Base-by-base conservation (phyloP, 768 basidiomycete genomes). In the Erythrobasidium yunnanense region DNA sequence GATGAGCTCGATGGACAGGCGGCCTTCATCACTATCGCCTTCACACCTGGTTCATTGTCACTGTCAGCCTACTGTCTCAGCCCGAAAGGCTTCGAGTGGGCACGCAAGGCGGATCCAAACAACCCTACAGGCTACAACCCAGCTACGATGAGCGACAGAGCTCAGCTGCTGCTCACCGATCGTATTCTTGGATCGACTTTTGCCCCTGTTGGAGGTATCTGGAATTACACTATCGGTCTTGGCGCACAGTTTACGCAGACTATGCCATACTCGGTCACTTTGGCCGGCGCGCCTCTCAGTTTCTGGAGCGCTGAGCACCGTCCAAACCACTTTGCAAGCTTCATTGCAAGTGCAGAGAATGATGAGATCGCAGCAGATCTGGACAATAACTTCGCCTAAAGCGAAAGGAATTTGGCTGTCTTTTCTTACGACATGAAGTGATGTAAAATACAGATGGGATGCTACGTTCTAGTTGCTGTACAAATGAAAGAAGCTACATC, bases 1-100 rank as follows among this genome's bases (percentile, higher is more conserved):
- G 84, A 89, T 29, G 89, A 95, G 78, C 67, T 73, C 30, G 92
- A 88, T 85, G 87, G 88, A 67, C 87, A 87, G 30, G 88, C 90
- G 1, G 90, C 96, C 71, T 93, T 93, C 74, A 78, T 99, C 70
- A 87, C 92, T 1, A 85, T 87, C 27, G 91, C 95, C 23, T 99
- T 99, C 79, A 97, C 95, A 1, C 95, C 95, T 1, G 95, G 95
- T 62, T 96, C 92, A 2, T 90, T 97, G 29, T 96, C 92, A 22
- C 78, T 99, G 45, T 91, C 90, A 25, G 87, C 93, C 0, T 92
- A 96, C 79, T 87, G 85, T 32, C 78, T 97, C 54, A 86, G 87
- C 3, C 85, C 93, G 7, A 83, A 87, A 67, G 95, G 93, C 17
- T 97, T 97, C 75, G 95, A 99, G 73, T 97, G 92, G 92, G 93